Percentiles rank a stretch among this genome's conserved stretches.
phyloP scores from a whole-genome alignment of 139 green algal genomes.

The Coelastrella sp. region DNA sequence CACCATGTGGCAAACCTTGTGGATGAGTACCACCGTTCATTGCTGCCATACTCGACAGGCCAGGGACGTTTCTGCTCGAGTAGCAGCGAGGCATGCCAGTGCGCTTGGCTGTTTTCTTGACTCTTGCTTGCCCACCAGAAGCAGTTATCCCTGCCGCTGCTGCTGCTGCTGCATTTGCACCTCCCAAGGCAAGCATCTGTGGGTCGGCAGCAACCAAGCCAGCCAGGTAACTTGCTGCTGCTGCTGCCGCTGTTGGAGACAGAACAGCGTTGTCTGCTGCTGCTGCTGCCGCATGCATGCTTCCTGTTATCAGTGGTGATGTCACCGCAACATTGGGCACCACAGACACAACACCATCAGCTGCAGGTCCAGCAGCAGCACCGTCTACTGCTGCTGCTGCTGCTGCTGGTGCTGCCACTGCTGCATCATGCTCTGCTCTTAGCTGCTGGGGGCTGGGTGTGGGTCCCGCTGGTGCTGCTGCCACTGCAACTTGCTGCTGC shows the following conservation, averaged over 20 bases:
- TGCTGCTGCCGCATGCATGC: background rate
- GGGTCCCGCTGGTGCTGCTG: background rate
- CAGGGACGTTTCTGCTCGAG: constrained; percentile 6
- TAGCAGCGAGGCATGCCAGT: constrained; percentile 47
- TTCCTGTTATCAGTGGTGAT: background rate
- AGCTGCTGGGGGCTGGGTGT: constrained; percentile 1
- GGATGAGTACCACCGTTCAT: background rate
- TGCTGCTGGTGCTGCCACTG: background rate
- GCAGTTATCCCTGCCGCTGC: background rate
- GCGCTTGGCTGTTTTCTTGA: constrained; percentile 46
- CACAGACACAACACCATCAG: background rate
- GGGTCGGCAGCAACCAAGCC: background rate
- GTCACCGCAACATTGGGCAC: background rate
- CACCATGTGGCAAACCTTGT: background rate
- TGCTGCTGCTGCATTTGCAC: constrained; percentile 1
- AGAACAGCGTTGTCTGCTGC: background rate
- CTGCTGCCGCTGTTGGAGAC: constrained; percentile 25
- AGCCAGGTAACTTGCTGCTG: constrained; percentile 33
- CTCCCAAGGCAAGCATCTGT: background rate
- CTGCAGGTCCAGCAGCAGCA: constrained; percentile 6
- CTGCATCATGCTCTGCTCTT: background rate
- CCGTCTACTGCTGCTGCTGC: background rate
- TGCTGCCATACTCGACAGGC: background rate
- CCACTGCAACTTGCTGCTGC: constrained; percentile 30
- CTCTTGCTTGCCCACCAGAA: constrained; percentile 9